Evolutionary conservation across 176 grass and related monocot species (phyloP), one percentile per base, ranked within the genome.

Genomic region (Zoysia japonica): DNA sequence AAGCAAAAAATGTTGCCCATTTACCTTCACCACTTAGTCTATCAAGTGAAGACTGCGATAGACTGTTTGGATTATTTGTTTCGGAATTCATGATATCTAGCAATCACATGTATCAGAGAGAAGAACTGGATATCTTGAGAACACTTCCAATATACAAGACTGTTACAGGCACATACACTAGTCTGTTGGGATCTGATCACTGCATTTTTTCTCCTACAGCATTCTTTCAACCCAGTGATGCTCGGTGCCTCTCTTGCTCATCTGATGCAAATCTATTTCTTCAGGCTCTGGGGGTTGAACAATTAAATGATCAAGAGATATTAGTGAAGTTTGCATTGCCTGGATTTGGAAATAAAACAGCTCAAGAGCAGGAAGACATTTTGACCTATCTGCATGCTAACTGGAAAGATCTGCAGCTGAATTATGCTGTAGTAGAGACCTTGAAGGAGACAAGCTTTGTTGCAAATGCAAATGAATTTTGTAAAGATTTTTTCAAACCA

Each of bases 111-210:
- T 97, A 92, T 75, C 88, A 83, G 74, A 88, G 85, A 88, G 94
- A 92, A 87, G 91, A 97, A 80, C 38, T 92, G 77, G 92, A 94
- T 44, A 78, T 87, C 64, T 83, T 94, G 85, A 94, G 89, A 88
- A 90, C 91, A 57, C 89, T 97, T 80, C 94, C 94, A 63, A 94
- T 97, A 40, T 94, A 94, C 71, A 92, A 82, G 77, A 97, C 94
- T 56, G 87, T 97, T 79, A 79, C 78, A 61, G 94, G 94, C 47
- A 86, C 91, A 39, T 94, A 97, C 66, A 92, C 89, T 47, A 90
- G 79, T 81, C 87, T 97, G 62, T 77, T 72, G 66, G 90, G 91
- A 60, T 82, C 80, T 56, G 85, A 88, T 86, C 87, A 89, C 75
- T 97, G 89, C 61, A 90, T 92, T 71, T 48, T 92, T 92, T 88